Base-by-base conservation (phyloP, 2,329 filamentous ascomycete species). In the Ilyonectria mors-panacis region DNA sequence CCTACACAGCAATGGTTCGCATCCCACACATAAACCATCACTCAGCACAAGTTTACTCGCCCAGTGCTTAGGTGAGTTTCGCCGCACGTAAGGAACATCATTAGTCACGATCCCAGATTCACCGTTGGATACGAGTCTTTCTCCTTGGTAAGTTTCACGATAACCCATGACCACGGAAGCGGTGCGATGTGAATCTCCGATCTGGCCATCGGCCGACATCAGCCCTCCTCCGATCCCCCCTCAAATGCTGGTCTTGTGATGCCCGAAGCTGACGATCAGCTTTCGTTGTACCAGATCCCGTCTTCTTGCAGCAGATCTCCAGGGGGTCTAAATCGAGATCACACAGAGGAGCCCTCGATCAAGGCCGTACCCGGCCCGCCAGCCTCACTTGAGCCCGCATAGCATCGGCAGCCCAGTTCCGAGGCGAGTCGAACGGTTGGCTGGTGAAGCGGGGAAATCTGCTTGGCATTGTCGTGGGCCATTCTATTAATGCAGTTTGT, bases 221-320 rank as follows among this genome's bases (percentile, higher is more conserved):
- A 33, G 26, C 45, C 61, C 35, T 59, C 59, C 50, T 50, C 60
- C 57, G 8, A 45, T 37, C 21, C 23, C 28, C 23, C 26, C 10
- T 54, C 51, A 45, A 53, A 72, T 67, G 68, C 68, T 63, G 19
- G 26, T 48, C 51, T 59, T 56, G 58, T 56, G 63, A 35, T 51
- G 55, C 48, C 71, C 68, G 51, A 68, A 58, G 54, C 68, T 67
- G 64, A 39, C 63, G 45, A 26, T 35, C 21, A 61, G 61, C 44
- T 56, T 59, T 39, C 17, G 72, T 75, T 51, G 60, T 30, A 75
- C 73, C 65, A 76, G 73, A 76, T 76, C 74, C 65, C 50, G 73
- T 67, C 60, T 45, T 53, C 60, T 50, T 72, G 70, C 73, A 74
- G 74, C 28, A 55, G 51, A 73, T 64, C 45, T 51, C 57, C 72